A percentile compares a stretch with the other conserved stretches of the same genome.
Conservation (phyloP, 371 early-diverging fungal genomes). For the Mortierella sp. region DNA sequence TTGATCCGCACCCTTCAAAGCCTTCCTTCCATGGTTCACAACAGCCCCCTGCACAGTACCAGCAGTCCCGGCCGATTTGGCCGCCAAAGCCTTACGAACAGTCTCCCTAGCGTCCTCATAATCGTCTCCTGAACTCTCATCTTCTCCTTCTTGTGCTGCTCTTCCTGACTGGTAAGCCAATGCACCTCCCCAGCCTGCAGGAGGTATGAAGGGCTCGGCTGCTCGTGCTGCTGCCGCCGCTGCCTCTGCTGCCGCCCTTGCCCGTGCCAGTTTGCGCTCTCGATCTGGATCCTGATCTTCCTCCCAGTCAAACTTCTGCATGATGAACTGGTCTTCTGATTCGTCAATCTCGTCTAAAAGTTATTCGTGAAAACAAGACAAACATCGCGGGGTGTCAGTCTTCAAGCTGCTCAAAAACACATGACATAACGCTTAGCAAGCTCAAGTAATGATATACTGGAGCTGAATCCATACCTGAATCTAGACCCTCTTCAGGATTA, state of each 20-base stretch:
- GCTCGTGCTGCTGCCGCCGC: neutral
- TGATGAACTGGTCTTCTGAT: constrained; percentile 31
- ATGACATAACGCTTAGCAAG: neutral
- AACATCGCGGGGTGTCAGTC: neutral
- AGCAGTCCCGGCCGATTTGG: neutral
- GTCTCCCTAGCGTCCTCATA: neutral
- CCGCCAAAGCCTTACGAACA: neutral
- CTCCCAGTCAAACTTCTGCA: constrained; percentile 49
- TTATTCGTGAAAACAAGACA: neutral
- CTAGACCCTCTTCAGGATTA: constrained; percentile 26
- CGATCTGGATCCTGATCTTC: constrained; percentile 42
- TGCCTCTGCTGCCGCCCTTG: neutral
- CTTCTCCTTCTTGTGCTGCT: neutral
- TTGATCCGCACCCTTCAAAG: neutral
- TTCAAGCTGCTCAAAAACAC: neutral
- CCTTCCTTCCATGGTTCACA: neutral
- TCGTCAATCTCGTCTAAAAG: constrained; percentile 31
- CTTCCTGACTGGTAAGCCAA: constrained; percentile 14
- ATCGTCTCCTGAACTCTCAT: neutral
- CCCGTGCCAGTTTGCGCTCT: neutral
- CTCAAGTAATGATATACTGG: neutral
- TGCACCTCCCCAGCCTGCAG: constrained; percentile 37
- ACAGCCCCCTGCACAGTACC: neutral
- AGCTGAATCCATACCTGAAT: constrained; percentile 16
- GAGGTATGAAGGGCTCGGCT: constrained; percentile 10